Evolutionary conservation across 495 filamentous ascomycete genomes (phyloP).

Genomic region (Staphylotrichum longicolle): DNA sequence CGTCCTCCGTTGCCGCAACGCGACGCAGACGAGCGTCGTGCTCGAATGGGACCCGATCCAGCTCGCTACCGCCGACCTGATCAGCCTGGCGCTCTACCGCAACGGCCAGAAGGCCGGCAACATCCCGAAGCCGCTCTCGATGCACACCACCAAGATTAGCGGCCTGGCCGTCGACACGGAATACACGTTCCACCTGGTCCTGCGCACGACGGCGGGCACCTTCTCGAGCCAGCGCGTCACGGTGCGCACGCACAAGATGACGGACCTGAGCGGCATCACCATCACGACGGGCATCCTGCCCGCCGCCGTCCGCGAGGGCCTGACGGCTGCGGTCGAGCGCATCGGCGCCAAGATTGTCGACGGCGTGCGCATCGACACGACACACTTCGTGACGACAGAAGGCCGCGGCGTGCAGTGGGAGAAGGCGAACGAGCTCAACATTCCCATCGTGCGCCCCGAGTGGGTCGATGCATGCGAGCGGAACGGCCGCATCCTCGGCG

Average conservation of each 20-base stretch:
- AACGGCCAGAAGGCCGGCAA: constrained; percentile 94
- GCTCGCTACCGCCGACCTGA: constrained; percentile 85
- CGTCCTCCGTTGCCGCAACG: constrained; percentile 85
- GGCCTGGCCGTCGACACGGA: constrained; percentile 94
- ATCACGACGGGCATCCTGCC: constrained; percentile 89
- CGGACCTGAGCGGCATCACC: constrained; percentile 92
- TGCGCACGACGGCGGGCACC: constrained; percentile 88
- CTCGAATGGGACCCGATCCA: constrained; percentile 97
- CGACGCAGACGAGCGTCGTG: constrained; percentile 93
- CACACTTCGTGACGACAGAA: constrained; percentile 98
- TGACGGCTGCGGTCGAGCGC: constrained; percentile 71
- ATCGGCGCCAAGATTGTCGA: constrained; percentile 94
- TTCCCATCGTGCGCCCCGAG: constrained; percentile 95
- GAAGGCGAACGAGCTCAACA: constrained; percentile 95
- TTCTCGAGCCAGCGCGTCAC: constrained; percentile 77
- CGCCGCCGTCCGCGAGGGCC: constrained; percentile 66
- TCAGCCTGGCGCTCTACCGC: constrained; percentile 84
- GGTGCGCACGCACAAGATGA: constrained; percentile 97
- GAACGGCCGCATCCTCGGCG: constrained; percentile 89
- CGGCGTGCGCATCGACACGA: constrained; percentile 91
- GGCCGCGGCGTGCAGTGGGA: constrained; percentile 89
- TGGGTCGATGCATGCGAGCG: constrained; percentile 95
- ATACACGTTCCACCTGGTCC: constrained; percentile 89
- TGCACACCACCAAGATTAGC: constrained; percentile 92
- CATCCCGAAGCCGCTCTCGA: constrained; percentile 80